These are phyloP conservation scores for Gardenia jasminoides DNA, from an alignment of 257 asterid species.

Conservation along the genomic window DNA sequence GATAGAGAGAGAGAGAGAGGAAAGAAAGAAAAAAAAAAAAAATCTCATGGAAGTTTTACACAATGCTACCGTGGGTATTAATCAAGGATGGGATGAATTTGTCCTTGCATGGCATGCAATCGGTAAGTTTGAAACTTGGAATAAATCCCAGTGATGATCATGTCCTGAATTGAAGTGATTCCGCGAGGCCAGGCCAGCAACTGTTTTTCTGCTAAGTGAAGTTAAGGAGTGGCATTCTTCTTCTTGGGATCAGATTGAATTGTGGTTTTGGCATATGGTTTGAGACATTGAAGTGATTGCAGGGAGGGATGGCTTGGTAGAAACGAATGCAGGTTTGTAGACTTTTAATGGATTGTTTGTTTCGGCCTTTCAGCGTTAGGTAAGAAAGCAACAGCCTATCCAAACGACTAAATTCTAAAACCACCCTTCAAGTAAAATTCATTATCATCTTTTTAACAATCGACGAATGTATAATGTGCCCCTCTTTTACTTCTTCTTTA, in stretches of 20 bases:
- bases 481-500: neutral
- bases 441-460: neutral
- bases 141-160: neutral
- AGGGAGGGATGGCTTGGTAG: neutral
- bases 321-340: neutral
- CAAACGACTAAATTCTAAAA: slow-evolving; percentile 3
- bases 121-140: neutral
- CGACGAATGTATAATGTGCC: neutral
- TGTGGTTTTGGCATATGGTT: neutral
- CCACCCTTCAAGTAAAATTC: slow-evolving; percentile 25
- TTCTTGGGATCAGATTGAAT: neutral
- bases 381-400: slow-evolving; percentile 40
- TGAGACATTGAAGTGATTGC: neutral
- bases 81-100: neutral
- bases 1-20: too few species aligned
- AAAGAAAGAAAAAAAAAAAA: too few species aligned
- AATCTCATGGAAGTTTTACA: too few species aligned
- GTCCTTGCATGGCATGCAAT: neutral
- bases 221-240: neutral
- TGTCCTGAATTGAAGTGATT: neutral
- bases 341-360: neutral
- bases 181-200: neutral
- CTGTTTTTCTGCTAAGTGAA: too few species aligned
- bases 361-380: slow-evolving; percentile 27
- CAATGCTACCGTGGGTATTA: too few species aligned